phyloP scores from a whole-genome alignment of 331 rosid genomes.

The Telfairia occidentalis region DNA sequence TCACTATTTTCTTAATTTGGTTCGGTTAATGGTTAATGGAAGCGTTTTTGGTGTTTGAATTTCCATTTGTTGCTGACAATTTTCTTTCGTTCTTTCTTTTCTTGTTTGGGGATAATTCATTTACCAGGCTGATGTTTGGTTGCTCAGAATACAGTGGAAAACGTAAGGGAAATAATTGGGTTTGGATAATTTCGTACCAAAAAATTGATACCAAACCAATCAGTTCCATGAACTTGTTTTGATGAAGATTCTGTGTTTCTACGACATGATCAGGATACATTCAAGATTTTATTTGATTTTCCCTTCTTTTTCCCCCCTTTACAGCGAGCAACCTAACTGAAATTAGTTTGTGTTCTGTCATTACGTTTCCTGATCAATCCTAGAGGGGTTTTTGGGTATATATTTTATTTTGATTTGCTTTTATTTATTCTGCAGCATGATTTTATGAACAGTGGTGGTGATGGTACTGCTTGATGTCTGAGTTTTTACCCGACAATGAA shows the following conservation, averaged over 20 bases:
- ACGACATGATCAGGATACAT: neutral
- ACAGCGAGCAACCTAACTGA: neutral
- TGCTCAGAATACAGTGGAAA: constrained; percentile 3
- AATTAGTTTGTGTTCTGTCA: neutral
- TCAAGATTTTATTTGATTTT: neutral
- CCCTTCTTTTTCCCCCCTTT: neutral
- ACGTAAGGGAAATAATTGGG: neutral
- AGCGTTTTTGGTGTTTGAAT: constrained; percentile 3
- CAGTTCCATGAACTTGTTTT: constrained; percentile 4
- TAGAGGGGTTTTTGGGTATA: neutral
- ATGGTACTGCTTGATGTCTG: constrained; percentile 1
- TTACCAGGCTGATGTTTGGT: constrained; percentile 7
- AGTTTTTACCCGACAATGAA: neutral
- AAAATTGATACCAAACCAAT: neutral
- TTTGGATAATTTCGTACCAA: neutral
- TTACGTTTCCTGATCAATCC: neutral
- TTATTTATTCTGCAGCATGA: neutral
- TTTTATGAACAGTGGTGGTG: neutral
- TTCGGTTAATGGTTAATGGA: neutral
- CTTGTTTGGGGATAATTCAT: neutral
- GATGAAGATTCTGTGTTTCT: constrained; percentile 2
- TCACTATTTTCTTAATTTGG: neutral
- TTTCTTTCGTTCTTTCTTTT: neutral
- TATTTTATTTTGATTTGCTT: neutral
- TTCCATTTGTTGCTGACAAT: neutral